Evolutionary conservation across 2,329 filamentous ascomycete genomes (phyloP), one percentile per base, ranked within the genome.

Genomic region (Sporothrix phasma): DNA sequence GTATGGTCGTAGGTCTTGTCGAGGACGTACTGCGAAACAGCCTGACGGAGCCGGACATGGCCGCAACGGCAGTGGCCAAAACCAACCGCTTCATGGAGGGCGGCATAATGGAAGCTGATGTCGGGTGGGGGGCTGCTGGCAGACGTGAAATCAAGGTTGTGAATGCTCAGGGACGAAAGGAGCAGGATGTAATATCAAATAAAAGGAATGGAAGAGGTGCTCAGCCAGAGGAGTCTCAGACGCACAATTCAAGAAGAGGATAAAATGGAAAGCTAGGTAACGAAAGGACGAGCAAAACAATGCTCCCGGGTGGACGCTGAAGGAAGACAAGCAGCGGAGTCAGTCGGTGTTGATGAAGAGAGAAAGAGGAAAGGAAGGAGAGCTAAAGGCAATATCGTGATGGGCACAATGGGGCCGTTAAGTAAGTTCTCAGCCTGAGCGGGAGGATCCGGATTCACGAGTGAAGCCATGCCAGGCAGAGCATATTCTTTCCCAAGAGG

Each of bases 1-100:
- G 67, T 70, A 24, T 71, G 65, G 53, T 77, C 73, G 68, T 79
- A 80, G 0, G 73, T 69, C 61, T 80, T 77, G 3, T 72, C 67
- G 54, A 80, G 69, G 56, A 72, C 69, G 65, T 78, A 77, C 53
- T 73, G 73, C 66, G 74, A 68, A 54, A 69, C 71, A 3, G 61
- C 49, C 3, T 29, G 19, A 11, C 61, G 0, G 62, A 63, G 5
- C 31, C 39, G 3, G 49, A 41, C 2, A 66, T 2, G 13, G 60
- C 22, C 17, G 73, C 72, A 39, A 72, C 69, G 37, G 71, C 73
- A 31, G 71, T 67, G 58, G 72, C 75, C 43, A 73, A 71, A 56
- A 74, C 67, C 54, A 65, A 7, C 13, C 64, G 62, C 11, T 64
- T 26, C 49, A 63, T 19, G 3, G 62, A 64, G 11, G 53, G 62